phyloP scores from a whole-genome alignment of 169 alveolate genomes.

The Perkinsus chesapeaki region DNA sequence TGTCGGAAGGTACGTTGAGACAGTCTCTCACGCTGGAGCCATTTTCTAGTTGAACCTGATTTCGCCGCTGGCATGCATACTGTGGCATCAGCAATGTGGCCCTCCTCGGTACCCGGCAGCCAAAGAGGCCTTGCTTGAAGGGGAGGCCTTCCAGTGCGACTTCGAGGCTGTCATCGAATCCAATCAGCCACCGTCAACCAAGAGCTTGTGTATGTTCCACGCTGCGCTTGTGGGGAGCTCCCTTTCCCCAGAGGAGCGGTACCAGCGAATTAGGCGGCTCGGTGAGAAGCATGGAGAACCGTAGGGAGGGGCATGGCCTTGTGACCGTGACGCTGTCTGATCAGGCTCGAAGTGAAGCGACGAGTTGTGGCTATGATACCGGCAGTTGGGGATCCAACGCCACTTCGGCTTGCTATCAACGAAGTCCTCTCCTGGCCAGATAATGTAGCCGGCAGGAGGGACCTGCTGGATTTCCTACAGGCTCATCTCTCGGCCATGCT shows the following conservation, averaged over 20 bases:
- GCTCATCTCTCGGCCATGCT: background rate
- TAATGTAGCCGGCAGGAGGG: background rate
- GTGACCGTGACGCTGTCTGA: background rate
- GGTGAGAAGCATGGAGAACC: background rate
- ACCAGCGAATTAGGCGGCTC: background rate
- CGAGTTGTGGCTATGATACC: background rate
- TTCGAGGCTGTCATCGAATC: background rate
- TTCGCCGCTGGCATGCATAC: background rate
- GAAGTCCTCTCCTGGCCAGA: background rate
- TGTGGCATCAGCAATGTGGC: background rate
- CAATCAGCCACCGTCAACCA: background rate
- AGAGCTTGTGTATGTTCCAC: background rate
- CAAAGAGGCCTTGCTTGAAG: background rate
- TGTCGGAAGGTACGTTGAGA: background rate
- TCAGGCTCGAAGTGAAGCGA: background rate
- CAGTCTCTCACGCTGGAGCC: background rate
- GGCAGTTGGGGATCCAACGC: background rate
- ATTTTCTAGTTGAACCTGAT: background rate
- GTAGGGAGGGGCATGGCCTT: background rate
- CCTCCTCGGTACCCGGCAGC: constrained; percentile 1
- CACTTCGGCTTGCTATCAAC: background rate
- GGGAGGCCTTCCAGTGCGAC: background rate
- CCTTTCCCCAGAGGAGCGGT: background rate
- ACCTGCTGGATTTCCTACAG: background rate
- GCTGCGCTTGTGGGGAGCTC: background rate